phyloP scores from a whole-genome alignment of 805 yeast genomes.

The Candida maris region DNA sequence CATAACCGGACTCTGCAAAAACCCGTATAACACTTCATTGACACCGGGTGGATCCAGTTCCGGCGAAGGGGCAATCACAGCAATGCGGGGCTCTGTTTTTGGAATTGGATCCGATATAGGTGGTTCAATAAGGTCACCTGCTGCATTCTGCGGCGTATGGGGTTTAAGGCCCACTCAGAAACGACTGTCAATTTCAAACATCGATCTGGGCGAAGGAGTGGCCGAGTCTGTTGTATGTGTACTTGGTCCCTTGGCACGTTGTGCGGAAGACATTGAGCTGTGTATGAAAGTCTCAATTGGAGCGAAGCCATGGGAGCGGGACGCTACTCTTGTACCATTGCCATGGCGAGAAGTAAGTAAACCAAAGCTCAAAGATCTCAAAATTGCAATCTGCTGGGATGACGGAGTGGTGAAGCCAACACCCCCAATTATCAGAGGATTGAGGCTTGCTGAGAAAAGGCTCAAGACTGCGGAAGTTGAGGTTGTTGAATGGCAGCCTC shows the following conservation, averaged over 20 bases:
- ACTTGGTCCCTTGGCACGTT: constrained; percentile 44
- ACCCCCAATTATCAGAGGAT: constrained; percentile 39
- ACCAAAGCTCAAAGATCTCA: constrained; percentile 35
- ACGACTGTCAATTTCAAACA: constrained; percentile 40
- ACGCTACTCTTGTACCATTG: constrained; percentile 45
- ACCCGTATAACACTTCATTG: constrained; percentile 45
- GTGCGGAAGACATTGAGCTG: constrained; percentile 47
- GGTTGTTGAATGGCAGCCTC: constrained; percentile 51
- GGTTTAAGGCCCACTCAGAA: constrained; percentile 47
- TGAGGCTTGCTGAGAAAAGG: constrained; percentile 47
- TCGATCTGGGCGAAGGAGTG: constrained; percentile 39
- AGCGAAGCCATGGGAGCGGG: constrained; percentile 54
- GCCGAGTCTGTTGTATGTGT: constrained; percentile 45
- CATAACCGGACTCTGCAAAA: constrained; percentile 46
- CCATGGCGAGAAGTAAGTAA: constrained; percentile 44
- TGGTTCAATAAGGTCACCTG: constrained; percentile 54
- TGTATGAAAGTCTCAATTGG: constrained; percentile 44
- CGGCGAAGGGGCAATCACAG: constrained; percentile 49
- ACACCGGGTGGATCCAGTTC: constrained; percentile 54
- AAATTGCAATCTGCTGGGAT: constrained; percentile 44
- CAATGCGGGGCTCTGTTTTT: constrained; percentile 43
- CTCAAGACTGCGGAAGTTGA: constrained; percentile 53
- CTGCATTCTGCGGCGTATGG: constrained; percentile 49
- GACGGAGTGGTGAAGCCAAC: constrained; percentile 50
- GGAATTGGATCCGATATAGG: constrained; percentile 47